phyloP scores from a whole-genome alignment of 306 rosid genomes.

The Dalbergia cochinchinensis region DNA sequence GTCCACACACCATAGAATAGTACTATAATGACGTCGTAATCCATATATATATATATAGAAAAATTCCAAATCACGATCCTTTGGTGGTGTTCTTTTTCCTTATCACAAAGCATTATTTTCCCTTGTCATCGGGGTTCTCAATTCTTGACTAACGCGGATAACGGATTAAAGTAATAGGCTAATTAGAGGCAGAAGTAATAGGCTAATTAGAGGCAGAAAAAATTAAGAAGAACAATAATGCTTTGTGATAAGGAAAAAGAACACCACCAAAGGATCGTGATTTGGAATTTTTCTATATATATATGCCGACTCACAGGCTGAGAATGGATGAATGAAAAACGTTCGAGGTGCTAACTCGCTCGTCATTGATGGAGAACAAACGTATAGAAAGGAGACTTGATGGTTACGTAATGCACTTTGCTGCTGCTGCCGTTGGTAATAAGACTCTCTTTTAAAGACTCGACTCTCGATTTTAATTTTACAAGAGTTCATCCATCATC shows the following conservation, averaged over 20 bases:
- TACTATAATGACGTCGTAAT: slow-evolving; percentile 37
- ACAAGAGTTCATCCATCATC: too few relatives aligned
- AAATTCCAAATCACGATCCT: neutral
- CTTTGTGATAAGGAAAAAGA: too few relatives aligned
- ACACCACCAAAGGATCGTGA: too few relatives aligned
- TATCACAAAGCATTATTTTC: neutral
- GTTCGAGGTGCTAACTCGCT: neutral
- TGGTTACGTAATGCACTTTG: too few relatives aligned
- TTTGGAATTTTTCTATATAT: too few relatives aligned
- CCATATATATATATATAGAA: neutral
- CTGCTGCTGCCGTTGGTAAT: too few relatives aligned
- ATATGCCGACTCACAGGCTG: slow-evolving; percentile 19
- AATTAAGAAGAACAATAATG: too few relatives aligned
- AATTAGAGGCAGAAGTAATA: neutral
- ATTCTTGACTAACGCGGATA: slow-evolving; percentile 26
- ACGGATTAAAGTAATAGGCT: neutral
- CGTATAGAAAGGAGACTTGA: neutral
- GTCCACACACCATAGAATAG: slow-evolving; percentile 31
- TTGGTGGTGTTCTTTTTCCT: neutral
- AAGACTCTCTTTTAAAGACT: too few relatives aligned
- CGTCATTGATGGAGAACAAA: neutral
- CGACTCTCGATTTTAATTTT: too few relatives aligned
- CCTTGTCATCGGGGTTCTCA: neutral
- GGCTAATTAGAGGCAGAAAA: too few relatives aligned
- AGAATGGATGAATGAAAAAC: slow-evolving; percentile 1